These are phyloP conservation scores for Ganoderma resinaceum DNA, from an alignment of 1,284 basidiomycete genomes.

Conservation along the genomic window DNA sequence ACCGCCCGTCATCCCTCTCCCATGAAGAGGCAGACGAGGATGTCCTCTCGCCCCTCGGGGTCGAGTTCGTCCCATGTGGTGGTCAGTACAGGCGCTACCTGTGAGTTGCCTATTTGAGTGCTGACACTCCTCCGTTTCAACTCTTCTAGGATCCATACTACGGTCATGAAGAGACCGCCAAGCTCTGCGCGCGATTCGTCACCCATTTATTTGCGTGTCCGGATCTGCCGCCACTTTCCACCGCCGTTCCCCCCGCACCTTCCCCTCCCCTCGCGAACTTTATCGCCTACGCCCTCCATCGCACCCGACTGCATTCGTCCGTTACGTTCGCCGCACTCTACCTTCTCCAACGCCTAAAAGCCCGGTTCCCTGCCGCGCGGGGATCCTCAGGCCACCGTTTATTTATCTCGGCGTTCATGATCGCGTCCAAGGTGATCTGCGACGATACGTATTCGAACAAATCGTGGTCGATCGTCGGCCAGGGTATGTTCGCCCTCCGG, in stretches of 20 bases:
- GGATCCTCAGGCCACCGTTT: constrained; percentile 92
- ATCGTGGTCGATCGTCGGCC: constrained; percentile 93
- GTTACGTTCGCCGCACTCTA: constrained; percentile 90
- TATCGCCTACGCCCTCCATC: constrained; percentile 90
- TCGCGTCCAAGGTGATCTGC: constrained; percentile 89
- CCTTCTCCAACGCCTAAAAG: constrained; percentile 87
- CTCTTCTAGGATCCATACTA: constrained; percentile 69
- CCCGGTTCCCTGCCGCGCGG: constrained; percentile 89
- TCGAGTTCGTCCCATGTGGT: constrained; percentile 22
- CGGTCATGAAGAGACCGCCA: constrained; percentile 74
- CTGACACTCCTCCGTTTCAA: constrained; percentile 1
- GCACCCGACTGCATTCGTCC: constrained; percentile 82
- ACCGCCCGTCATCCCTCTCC: constrained; percentile 42
- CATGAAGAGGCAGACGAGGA: constrained; percentile 35
- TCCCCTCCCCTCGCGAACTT: constrained; percentile 76
- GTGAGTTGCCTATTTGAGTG: constrained; percentile 19
- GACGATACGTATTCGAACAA: constrained; percentile 98
- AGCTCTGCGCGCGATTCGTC: constrained; percentile 78
- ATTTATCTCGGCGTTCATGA: constrained; percentile 95
- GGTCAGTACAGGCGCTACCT: constrained; percentile 25
- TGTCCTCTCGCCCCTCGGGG: constrained; percentile 30
- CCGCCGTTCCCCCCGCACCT: constrained; percentile 49
- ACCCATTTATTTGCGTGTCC: constrained; percentile 82
- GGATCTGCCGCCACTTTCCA: constrained; percentile 50
- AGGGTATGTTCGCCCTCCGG: constrained; percentile 87